Evolutionary conservation across 306 rosid species (phyloP).

Genomic region (Quercus dentata): DNA sequence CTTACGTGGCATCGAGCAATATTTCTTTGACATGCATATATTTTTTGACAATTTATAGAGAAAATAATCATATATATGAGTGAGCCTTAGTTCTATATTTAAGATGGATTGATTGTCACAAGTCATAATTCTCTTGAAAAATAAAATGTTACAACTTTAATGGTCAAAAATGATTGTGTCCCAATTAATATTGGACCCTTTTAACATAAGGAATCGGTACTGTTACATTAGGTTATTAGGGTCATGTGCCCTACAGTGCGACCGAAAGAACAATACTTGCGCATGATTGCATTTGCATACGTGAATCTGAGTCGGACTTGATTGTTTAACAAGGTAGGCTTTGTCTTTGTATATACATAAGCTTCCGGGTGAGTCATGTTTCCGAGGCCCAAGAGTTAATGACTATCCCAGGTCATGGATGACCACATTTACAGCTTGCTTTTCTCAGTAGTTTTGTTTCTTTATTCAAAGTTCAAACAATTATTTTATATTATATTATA

Average conservation of each 20-base stretch:
- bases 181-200: not conserved
- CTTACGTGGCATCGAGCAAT: not conserved
- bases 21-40: not conserved
- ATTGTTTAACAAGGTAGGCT: slow-evolving; percentile 36
- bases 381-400: slow-evolving; percentile 12
- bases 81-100: not conserved
- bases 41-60: not conserved
- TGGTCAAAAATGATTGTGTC: not conserved
- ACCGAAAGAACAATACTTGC: slow-evolving; percentile 19
- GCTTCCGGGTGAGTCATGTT: slow-evolving; percentile 14
- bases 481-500: too few relatives aligned
- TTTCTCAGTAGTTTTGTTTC: not conserved
- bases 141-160: not conserved
- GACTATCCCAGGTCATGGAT: slow-evolving; percentile 5
- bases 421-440: slow-evolving; percentile 18
- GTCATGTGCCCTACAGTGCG: slow-evolving; percentile 33
- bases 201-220: not conserved
- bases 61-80: not conserved
- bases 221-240: slow-evolving; percentile 1
- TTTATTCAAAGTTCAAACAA: slow-evolving; percentile 4
- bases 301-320: slow-evolving; percentile 24
- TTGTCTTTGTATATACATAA: slow-evolving; percentile 11
- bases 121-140: not conserved
- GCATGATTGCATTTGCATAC: slow-evolving; percentile 10
- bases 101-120: not conserved